Base-by-base conservation (phyloP, 108 stramenopile species). In the Cyclotella choctawhatcheeana region DNA sequence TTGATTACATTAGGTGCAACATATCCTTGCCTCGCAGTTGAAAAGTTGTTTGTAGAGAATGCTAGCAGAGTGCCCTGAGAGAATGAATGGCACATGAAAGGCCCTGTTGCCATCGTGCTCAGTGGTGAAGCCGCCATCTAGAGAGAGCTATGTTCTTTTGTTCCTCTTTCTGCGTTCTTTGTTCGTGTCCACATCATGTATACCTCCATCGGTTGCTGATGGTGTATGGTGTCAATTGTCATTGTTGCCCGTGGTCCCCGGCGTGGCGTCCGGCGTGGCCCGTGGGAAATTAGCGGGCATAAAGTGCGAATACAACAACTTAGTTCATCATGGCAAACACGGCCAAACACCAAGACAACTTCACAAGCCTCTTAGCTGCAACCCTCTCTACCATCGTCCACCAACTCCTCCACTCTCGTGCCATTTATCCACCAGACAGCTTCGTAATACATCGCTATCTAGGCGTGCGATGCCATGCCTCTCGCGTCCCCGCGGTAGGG, bases 401-500 rank as follows among this genome's bases (percentile, higher is more conserved):
- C 56, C 73, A 83, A 29, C 69, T 83, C 22, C 69, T 83, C 20
- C 68, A 79, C 68, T 71, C 71, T 3, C 73, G 82, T 22, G 44
- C 67, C 2, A 71, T 83, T 45, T 83, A 83, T 35, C 82, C 82
- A 13, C 74, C 69, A 20, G 78, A 79, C 21, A 68, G 66, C 47
- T 83, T 79, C 63, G 52, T 73, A 31, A 32, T 76, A 4, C 62
- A 69, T 26, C 73, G 82, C 4, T 65, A 73, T 40, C 71, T 80
- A 32, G 78, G 78, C 5, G 82, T 83, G 5, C 65, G 71, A 53
- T 83, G 74, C 54, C 74, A 80, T 43, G 74, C 78, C 16, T 64
- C 52, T 30, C 67, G 78, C 14, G 69, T 80, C 6, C 82, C 82
- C 1, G 50, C 53, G 17, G 74, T 83, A 14, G 22, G 71, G 0